Percentiles rank a stretch among this genome's conserved stretches.
phyloP scores from a whole-genome alignment of 192 early-diverging fungal genomes.

The Piromyces sp. region DNA sequence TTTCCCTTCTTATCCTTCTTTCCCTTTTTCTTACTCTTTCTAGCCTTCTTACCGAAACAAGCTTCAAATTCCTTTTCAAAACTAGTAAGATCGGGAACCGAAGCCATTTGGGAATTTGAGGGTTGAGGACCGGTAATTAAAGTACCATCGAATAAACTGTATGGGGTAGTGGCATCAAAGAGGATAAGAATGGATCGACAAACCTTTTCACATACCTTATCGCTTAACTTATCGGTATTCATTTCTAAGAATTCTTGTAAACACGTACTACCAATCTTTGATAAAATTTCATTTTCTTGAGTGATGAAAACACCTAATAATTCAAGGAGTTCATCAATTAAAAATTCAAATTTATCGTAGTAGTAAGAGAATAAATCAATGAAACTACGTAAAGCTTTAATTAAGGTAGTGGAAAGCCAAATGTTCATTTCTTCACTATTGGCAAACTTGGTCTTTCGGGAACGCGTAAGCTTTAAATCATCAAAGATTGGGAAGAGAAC shows the following conservation, averaged over 20 bases:
- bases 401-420: slow-evolving; percentile 87
- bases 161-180: slow-evolving; percentile 65
- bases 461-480: slow-evolving; percentile 43
- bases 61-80: background rate
- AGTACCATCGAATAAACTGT: slow-evolving; percentile 37
- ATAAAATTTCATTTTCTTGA: slow-evolving; percentile 83
- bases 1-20: background rate
- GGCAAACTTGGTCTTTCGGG: slow-evolving; percentile 38
- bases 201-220: slow-evolving; percentile 51
- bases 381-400: slow-evolving; percentile 75
- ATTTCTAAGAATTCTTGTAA: slow-evolving; percentile 70
- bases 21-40: background rate
- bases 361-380: slow-evolving; percentile 69
- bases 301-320: slow-evolving; percentile 70
- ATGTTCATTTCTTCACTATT: slow-evolving; percentile 72
- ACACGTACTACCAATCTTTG: slow-evolving; percentile 75
- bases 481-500: slow-evolving; percentile 83
- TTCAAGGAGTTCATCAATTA: slow-evolving; percentile 62
- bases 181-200: slow-evolving; percentile 49
- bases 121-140: background rate
- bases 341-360: slow-evolving; percentile 49
- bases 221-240: slow-evolving; percentile 58
- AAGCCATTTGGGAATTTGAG: background rate
- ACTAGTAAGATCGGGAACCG: background rate
- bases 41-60: background rate